phyloP scores from a whole-genome alignment of 1,284 basidiomycete species.

The Marasmius fiardii region DNA sequence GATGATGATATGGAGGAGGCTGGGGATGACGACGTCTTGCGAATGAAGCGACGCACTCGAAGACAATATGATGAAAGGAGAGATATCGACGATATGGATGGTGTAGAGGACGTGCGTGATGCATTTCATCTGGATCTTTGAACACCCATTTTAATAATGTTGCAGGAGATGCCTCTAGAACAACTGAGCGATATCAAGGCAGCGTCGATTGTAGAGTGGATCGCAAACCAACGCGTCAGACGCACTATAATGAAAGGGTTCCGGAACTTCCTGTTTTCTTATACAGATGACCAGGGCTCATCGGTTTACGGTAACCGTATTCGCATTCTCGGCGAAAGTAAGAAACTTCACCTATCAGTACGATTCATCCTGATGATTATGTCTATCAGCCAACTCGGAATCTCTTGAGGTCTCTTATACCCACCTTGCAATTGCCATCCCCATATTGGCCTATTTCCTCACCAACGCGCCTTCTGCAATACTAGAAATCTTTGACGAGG shows the following conservation, averaged over 20 bases:
- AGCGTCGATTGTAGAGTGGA: constrained; percentile 96
- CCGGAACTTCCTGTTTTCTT: constrained; percentile 94
- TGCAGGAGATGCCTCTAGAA: constrained; percentile 90
- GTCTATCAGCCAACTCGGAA: constrained; percentile 82
- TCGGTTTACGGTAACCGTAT: constrained; percentile 97
- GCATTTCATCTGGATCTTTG: constrained; percentile 4
- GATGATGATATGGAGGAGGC: constrained; percentile 54
- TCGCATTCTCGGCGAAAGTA: constrained; percentile 91
- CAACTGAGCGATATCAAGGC: constrained; percentile 98
- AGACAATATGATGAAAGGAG: constrained; percentile 87
- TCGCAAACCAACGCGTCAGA: constrained; percentile 87
- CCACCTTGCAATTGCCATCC: constrained; percentile 87
- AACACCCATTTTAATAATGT: constrained; percentile 9
- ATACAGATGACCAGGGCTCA: constrained; percentile 86
- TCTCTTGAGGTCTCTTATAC: constrained; percentile 96
- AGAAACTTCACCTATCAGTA: constrained; percentile 25
- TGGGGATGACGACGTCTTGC: constrained; percentile 48
- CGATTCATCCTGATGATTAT: constrained; percentile 4
- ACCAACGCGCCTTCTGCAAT: constrained; percentile 93
- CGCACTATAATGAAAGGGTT: constrained; percentile 92
- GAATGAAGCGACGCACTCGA: constrained; percentile 76
- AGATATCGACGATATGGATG: constrained; percentile 83
- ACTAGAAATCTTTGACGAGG: constrained; percentile 94
- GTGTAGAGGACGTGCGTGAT: constrained; percentile 70
- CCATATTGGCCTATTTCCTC: constrained; percentile 96